A percentile compares a stretch with the other conserved stretches of the same genome.
Conservation (phyloP, 805 yeast genomes). For the Yamadazyma kitorensis region DNA sequence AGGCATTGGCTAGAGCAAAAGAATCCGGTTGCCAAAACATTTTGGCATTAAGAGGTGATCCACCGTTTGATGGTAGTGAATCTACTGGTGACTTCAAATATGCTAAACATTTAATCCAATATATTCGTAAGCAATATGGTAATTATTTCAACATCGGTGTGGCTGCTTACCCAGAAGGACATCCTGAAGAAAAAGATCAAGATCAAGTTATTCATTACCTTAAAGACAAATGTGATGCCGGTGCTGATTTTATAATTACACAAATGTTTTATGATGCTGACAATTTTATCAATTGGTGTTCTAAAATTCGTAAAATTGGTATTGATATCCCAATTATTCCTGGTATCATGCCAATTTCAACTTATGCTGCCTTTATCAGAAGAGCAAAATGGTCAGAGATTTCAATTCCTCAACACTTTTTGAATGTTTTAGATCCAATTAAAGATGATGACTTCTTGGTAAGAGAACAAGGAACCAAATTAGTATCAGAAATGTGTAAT, state of each 20-base stretch:
- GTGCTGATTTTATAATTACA: constrained; percentile 91
- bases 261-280: constrained; percentile 97
- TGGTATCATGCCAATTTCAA: constrained; percentile 98
- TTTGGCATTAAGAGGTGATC: constrained; percentile 92
- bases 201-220: constrained; percentile 53
- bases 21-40: constrained; percentile 94
- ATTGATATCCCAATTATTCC: constrained; percentile 87
- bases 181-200: constrained; percentile 74
- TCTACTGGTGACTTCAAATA: constrained; percentile 82
- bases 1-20: constrained; percentile 81
- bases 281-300: constrained; percentile 79
- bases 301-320: constrained; percentile 64
- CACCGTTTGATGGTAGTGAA: constrained; percentile 73
- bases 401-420: constrained; percentile 69
- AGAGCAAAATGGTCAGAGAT: constrained; percentile 95
- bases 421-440: constrained; percentile 69
- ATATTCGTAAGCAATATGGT: constrained; percentile 77
- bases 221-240: constrained; percentile 88
- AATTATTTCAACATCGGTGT: constrained; percentile 92
- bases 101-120: constrained; percentile 80
- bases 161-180: constrained; percentile 98
- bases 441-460: constrained; percentile 89
- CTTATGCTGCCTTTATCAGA: constrained; percentile 87
- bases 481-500: constrained; percentile 81
- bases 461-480: constrained; percentile 78